Conservation (phyloP, 768 basidiomycete species). For the Austroboletus festivus region DNA sequence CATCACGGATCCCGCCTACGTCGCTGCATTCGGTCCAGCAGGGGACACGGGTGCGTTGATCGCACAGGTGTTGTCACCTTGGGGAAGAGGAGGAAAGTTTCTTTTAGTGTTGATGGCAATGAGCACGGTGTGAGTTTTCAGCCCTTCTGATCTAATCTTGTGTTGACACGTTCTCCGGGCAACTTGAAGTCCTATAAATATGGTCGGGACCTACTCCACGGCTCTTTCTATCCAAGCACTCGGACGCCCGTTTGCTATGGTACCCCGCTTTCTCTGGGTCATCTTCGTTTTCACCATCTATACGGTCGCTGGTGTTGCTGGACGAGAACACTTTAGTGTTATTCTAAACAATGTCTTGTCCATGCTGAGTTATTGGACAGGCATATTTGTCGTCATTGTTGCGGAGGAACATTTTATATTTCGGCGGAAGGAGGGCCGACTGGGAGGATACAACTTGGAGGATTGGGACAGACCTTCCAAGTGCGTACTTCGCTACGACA, state of each 20-base stretch:
- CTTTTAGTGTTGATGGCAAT: slow-evolving; percentile 41
- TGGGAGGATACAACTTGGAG: slow-evolving; percentile 51
- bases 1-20: slow-evolving; percentile 39
- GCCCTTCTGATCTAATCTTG: neutral
- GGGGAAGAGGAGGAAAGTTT: slow-evolving; percentile 42
- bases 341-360: slow-evolving; percentile 43
- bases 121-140: slow-evolving; percentile 37
- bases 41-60: slow-evolving; percentile 46
- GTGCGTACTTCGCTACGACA: slow-evolving; percentile 2
- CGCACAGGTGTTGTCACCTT: slow-evolving; percentile 43
- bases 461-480: slow-evolving; percentile 43
- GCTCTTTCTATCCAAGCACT: slow-evolving; percentile 46
- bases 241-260: slow-evolving; percentile 39
- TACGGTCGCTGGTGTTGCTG: slow-evolving; percentile 40
- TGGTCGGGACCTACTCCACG: slow-evolving; percentile 45
- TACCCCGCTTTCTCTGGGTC: slow-evolving; percentile 48
- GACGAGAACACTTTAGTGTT: slow-evolving; percentile 43
- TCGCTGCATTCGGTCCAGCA: slow-evolving; percentile 35
- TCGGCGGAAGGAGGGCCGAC: slow-evolving; percentile 35
- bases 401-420: slow-evolving; percentile 48
- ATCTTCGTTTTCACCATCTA: slow-evolving; percentile 38
- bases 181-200: slow-evolving; percentile 36
- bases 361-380: slow-evolving; percentile 45
- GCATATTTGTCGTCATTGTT: slow-evolving; percentile 46
- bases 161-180: neutral